Evolutionary conservation across 2,329 filamentous ascomycete species (phyloP), one percentile per base, ranked within the genome.

Genomic region (Metarhizium sp.): DNA sequence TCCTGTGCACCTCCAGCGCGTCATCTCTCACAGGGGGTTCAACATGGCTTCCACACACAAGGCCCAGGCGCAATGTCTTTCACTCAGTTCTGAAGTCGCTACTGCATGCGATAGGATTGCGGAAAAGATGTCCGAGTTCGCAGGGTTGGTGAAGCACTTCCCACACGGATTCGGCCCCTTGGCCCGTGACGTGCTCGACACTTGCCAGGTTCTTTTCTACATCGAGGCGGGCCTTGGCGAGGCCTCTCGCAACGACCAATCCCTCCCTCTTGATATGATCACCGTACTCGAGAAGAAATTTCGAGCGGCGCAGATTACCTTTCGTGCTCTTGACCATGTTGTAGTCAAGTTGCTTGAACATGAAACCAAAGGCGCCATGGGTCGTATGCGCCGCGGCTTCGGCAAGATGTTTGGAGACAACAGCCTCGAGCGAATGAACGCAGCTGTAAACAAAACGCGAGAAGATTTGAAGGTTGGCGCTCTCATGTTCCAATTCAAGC

Each of bases 281-380:
- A 70, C 75, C n/a, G 84, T 87, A 66, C 74, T 88, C 50, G 80
- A 82, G 62, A 79, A 78, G 66, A 85, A 84, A 61, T 83, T 88
- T 63, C 76, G 78, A 40, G 75, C 79, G 29, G 79, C 82, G 11
- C 76, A 81, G 60, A 74, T 76, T 46, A 82, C 87, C 62, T 86
- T 88, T 64, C 75, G 80, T 56, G 73, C 80, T 2, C 75, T 88
- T 2, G 80, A 86, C 60, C 80, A 86, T 60, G 77, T 86, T 73
- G 74, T 88, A 20, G 70, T 72, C 63, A 81, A 80, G 61, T 78
- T 83, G 58, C 72, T 87, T 20, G 80, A 82, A 55, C 81, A 82
- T 57, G 83, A 86, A 63, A 79, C 78, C 62, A 83, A 81, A 62
- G 66, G 82, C 18, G 72, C 80, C 40, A 77, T 86, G 63, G 80